Conservation (phyloP, 805 yeast species). For the Candida germanica region DNA sequence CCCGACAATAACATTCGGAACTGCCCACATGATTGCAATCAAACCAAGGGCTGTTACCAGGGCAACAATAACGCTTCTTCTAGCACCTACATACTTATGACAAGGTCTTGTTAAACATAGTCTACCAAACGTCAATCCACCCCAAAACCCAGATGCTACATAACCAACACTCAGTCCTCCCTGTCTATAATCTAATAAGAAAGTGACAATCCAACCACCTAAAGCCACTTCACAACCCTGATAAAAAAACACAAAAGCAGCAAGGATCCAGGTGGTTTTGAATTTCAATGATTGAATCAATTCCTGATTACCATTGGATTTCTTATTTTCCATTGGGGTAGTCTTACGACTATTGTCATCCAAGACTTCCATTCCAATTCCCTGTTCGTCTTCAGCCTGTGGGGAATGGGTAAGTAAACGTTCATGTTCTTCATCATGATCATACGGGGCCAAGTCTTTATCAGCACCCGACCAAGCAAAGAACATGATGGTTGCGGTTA, state of each 20-base stretch:
- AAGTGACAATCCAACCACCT: constrained; percentile 75
- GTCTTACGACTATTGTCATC: not conserved
- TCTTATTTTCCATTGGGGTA: not conserved
- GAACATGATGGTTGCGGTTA: constrained; percentile 30
- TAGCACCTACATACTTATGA: constrained; percentile 40
- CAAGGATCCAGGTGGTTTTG: constrained; percentile 44
- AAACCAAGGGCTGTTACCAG: constrained; percentile 32
- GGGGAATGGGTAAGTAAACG: not conserved
- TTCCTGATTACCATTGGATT: not conserved
- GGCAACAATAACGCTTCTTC: constrained; percentile 41
- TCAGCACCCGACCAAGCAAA: constrained; percentile 50
- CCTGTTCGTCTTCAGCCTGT: constrained; percentile 5
- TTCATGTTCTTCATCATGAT: constrained; percentile 14
- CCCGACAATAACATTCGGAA: constrained; percentile 42
- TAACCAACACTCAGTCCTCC: constrained; percentile 53
- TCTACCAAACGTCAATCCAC: constrained; percentile 66
- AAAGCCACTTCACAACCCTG: constrained; percentile 68
- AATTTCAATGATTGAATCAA: constrained; percentile 34
- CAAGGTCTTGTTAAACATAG: constrained; percentile 43
- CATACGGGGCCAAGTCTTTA: constrained; percentile 40
- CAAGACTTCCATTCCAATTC: constrained; percentile 7
- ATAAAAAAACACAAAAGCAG: constrained; percentile 56
- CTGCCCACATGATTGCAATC: constrained; percentile 46
- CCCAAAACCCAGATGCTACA: constrained; percentile 70
- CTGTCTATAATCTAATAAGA: constrained; percentile 51